phyloP scores from a whole-genome alignment of 2,329 filamentous ascomycete genomes.

The Neonectria punicea region DNA sequence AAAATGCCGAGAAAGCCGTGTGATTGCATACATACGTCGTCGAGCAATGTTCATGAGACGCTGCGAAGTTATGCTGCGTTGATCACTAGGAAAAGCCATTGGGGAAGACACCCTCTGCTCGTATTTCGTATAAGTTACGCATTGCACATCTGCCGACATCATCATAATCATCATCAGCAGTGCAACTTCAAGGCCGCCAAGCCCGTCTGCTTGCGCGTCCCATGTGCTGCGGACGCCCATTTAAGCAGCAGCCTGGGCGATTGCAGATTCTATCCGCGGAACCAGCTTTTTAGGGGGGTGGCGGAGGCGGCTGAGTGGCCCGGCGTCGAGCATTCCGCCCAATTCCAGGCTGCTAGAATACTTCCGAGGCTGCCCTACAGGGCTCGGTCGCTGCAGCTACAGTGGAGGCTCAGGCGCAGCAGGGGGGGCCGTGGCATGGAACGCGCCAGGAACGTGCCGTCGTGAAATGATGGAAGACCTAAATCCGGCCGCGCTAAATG shows the following conservation, averaged over 20 bases:
- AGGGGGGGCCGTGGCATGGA: neutral
- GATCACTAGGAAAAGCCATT: neutral
- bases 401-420: neutral
- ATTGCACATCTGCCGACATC: neutral
- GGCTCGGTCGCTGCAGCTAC: neutral
- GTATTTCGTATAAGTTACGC: neutral
- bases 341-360: conserved; percentile 8
- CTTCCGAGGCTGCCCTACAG: neutral
- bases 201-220: neutral
- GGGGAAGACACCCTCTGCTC: neutral
- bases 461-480: conserved; percentile 9
- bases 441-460: conserved; percentile 4
- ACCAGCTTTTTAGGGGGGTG: neutral
- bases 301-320: conserved; percentile 3
- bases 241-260: neutral
- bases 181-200: neutral
- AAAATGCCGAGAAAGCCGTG: neutral
- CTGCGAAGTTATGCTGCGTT: neutral
- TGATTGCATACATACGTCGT: too few species aligned
- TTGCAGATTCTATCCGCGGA: neutral
- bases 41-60: too few species aligned
- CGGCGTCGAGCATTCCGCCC: neutral
- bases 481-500: conserved; percentile 27
- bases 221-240: neutral
- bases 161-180: neutral